A percentile compares a stretch with the other conserved stretches of the same genome.
Conservation (phyloP, 495 filamentous ascomycete species). For the Apodospora peruviana region DNA sequence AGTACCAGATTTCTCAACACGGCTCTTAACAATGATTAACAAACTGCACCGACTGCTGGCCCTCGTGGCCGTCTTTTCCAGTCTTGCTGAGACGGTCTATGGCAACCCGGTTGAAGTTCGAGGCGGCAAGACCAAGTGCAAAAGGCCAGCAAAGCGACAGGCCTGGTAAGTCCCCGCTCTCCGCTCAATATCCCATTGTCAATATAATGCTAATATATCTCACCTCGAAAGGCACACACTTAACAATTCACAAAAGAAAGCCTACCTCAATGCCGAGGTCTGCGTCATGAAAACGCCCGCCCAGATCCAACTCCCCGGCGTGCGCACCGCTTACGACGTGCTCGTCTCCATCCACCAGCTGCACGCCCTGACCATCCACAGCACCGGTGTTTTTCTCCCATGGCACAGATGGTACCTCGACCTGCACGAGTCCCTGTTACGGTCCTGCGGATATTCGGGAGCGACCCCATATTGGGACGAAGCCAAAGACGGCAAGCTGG, state of each 20-base stretch:
- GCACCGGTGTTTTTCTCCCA: conserved; percentile 33
- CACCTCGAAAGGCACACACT: conserved; percentile 1
- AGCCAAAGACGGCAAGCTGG: conserved; percentile 36
- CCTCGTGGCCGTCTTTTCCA: not conserved
- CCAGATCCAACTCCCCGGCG: not conserved
- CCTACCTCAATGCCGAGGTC: conserved; percentile 4
- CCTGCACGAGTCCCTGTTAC: conserved; percentile 36
- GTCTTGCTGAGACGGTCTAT: not conserved
- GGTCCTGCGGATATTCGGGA: conserved; percentile 39
- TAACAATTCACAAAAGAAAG: conserved; percentile 2
- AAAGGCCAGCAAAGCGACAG: not conserved
- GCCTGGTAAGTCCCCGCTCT: not conserved
- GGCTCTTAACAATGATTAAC: no score
- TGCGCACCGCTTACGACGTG: conserved; percentile 1
- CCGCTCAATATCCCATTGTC: not conserved
- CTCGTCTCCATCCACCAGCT: conserved; percentile 5
- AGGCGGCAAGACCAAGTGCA: not conserved
- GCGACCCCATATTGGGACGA: conserved; percentile 47
- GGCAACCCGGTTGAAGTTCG: not conserved
- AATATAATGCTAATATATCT: not conserved
- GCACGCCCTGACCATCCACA: not conserved
- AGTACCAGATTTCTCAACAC: no score
- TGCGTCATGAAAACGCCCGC: conserved; percentile 5
- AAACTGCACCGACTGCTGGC: no score
- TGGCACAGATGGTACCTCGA: conserved; percentile 45